Base-by-base conservation (phyloP, 202 grass and related monocot species). In the Zizania palustris region DNA sequence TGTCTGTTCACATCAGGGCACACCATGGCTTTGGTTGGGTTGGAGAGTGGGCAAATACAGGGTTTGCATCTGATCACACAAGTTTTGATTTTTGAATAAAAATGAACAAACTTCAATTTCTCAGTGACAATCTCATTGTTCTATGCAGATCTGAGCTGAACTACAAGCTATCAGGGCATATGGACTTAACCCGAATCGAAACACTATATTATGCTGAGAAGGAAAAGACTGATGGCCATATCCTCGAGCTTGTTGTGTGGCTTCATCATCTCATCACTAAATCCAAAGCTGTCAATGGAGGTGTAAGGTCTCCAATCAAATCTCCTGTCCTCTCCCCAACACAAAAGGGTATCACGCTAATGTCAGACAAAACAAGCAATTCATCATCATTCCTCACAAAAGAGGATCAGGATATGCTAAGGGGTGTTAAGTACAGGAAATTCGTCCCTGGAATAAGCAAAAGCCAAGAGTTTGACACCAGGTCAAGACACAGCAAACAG, bases 1-100 rank as follows among this genome's bases (percentile, higher is more conserved):
- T 90, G 28, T 75, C 49, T 85, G 62, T 75, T 62, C 60, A 72
- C 81, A 75, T 50, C 83, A 92, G 81, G 78, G 87, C 92, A 39
- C 62, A 99, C 60, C 92, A 91, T 59, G 92, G 96, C 65, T 99
- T 99, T 59, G 96, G 96, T 63, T 89, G 96, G 83, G 96, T 99
- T 69, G 96, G 96, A 40, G 96, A 99, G 60, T 99, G 96, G 96
- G 96, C 96, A 73, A 90, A 91, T 74, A 89, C 72, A 35, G 84
- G 96, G 96, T 99, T 68, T 75, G 85, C 70, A 54, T 68, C 41
- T 73, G 67, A 51, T 60, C 42, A 18, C 50, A 83, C 56, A 65
- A 20, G 59, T 67, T 85, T 69, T n/a, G n/a, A n/a, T n/a, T n/a
- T n/a, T n/a, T 68, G 20, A 77, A 77, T 7, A 73, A 22, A 73